Conservation (phyloP, 345 rosid species). For the Gossypium thurberi region DNA sequence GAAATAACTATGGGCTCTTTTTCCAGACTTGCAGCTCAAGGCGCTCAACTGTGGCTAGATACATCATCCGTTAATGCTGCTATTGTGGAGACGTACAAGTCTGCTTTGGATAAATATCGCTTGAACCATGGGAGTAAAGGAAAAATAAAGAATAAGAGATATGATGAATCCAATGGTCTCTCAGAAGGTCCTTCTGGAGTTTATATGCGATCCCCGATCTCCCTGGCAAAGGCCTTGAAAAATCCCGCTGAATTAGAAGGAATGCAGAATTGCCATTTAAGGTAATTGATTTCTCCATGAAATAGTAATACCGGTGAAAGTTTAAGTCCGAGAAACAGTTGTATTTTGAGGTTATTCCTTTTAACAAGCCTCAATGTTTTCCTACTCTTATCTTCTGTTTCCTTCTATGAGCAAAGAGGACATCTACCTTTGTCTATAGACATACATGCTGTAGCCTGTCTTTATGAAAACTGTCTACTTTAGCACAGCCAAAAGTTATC, state of each 20-base stretch:
- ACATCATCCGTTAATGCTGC: constrained; percentile 79
- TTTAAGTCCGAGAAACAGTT: background rate
- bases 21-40: constrained; percentile 66
- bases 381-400: background rate
- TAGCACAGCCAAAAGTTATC: background rate
- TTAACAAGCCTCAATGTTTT: background rate
- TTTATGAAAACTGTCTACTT: background rate
- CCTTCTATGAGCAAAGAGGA: constrained; percentile 5
- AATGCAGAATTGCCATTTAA: constrained; percentile 76
- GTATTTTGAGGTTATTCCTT: background rate
- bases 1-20: constrained; percentile 10
- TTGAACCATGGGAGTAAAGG: constrained; percentile 24
- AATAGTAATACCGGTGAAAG: background rate
- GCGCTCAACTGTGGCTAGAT: constrained; percentile 76
- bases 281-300: constrained; percentile 33
- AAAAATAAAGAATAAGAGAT: constrained; percentile 25
- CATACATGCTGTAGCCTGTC: background rate
- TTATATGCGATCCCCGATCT: constrained; percentile 68
- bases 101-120: constrained; percentile 44
- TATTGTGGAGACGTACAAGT: constrained; percentile 59
- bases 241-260: constrained; percentile 79
- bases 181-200: constrained; percentile 50
- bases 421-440: background rate
- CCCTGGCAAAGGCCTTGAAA: constrained; percentile 79
- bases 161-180: constrained; percentile 29